These are phyloP conservation scores for Coemansia sp. DNA, from an alignment of 192 early-diverging fungal genomes.

Conservation along the genomic window DNA sequence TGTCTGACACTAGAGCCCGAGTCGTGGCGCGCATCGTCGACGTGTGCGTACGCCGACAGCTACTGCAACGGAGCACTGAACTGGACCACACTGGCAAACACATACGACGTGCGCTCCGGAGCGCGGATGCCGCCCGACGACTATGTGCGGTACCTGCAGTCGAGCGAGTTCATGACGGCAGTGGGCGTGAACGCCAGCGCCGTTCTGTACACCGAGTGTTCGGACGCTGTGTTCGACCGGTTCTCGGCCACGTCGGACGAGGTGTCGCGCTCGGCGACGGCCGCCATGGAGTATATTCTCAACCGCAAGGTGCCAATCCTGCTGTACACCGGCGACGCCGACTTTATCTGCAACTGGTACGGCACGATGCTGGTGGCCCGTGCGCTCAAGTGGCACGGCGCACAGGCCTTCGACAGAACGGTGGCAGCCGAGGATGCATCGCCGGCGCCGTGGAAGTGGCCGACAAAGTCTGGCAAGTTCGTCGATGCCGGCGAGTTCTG, in stretches of 20 bases:
- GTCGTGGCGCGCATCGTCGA: constrained; percentile 14
- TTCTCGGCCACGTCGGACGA: constrained; percentile 52
- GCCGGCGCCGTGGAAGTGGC: constrained; percentile 36
- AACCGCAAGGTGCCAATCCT: constrained; percentile 60
- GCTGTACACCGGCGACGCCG: constrained; percentile 79
- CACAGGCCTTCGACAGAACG: constrained; percentile 18
- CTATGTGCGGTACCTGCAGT: constrained; percentile 62
- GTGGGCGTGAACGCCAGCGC: constrained; percentile 55
- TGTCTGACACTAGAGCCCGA: constrained; percentile 22
- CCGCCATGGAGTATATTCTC: constrained; percentile 57
- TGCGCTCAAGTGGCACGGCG: constrained; percentile 58
- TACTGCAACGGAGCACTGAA: constrained; percentile 43
- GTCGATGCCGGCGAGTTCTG: constrained; percentile 62
- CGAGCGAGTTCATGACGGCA: constrained; percentile 43
- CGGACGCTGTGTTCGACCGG: constrained; percentile 53
- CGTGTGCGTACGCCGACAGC: constrained; percentile 33
- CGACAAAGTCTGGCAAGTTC: constrained; percentile 23
- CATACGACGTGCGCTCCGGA: constrained; percentile 62
- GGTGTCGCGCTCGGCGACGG: constrained; percentile 47
- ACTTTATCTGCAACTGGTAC: constrained; percentile 79
- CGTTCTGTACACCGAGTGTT: constrained; percentile 51
- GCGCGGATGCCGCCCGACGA: constrained; percentile 60
- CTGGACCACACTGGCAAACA: constrained; percentile 65
- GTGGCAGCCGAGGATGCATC: not conserved
- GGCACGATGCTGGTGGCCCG: constrained; percentile 36